These are phyloP conservation scores for Haberlea rhodopensis DNA, from an alignment of 257 asterid species.

Conservation along the genomic window DNA sequence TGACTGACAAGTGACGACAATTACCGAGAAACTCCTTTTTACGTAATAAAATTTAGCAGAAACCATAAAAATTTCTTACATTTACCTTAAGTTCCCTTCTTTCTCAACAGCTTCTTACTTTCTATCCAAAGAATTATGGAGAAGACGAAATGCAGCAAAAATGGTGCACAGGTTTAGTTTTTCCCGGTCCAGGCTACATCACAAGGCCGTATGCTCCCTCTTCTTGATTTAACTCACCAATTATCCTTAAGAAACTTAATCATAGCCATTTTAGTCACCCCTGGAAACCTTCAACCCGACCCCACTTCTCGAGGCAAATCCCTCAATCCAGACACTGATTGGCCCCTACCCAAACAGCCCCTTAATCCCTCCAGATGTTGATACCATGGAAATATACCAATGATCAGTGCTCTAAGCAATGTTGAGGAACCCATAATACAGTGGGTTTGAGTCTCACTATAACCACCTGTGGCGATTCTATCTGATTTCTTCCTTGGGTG, in stretches of 20 bases:
- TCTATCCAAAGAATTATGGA: too few species aligned
- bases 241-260: slow-evolving; percentile 46
- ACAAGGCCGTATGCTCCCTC: slow-evolving; percentile 91
- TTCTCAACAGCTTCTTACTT: too few species aligned
- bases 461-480: slow-evolving; percentile 59
- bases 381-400: slow-evolving; percentile 48
- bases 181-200: slow-evolving; percentile 90
- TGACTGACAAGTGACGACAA: too few species aligned
- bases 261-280: slow-evolving; percentile 60
- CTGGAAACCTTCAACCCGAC: slow-evolving; percentile 48
- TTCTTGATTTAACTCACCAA: slow-evolving; percentile 60
- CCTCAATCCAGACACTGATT: slow-evolving; percentile 47
- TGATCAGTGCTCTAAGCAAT: slow-evolving; percentile 44
- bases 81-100: too few species aligned
- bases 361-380: slow-evolving; percentile 57
- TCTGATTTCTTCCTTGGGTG: slow-evolving; percentile 80
- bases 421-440: slow-evolving; percentile 44
- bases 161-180: slow-evolving; percentile 47
- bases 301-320: slow-evolving; percentile 51
- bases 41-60: too few species aligned
- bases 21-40: too few species aligned
- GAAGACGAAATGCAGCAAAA: too few species aligned
- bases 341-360: slow-evolving; percentile 67
- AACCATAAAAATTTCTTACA: too few species aligned
- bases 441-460: slow-evolving; percentile 57